phyloP scores from a whole-genome alignment of 108 stramenopile species.

The Fistulifera solaris region DNA sequence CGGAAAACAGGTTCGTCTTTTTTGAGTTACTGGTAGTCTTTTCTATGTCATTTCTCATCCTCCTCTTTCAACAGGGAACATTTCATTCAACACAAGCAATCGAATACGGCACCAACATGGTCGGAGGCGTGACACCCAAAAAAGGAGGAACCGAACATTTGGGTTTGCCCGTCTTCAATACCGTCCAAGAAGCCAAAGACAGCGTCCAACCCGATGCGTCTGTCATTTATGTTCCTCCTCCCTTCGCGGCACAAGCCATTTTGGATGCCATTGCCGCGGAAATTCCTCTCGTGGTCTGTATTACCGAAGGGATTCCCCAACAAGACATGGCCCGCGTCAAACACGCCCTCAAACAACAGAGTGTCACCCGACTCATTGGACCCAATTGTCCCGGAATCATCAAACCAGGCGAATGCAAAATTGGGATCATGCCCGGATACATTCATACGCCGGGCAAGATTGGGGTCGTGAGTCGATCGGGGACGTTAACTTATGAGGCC shows the following conservation, averaged over 20 bases:
- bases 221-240: conserved; percentile 99
- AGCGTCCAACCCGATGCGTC: conserved; percentile 93
- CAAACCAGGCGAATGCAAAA: conserved; percentile 99
- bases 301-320: conserved; percentile 99
- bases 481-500: conserved; percentile 98
- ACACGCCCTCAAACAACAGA: conserved; percentile 67
- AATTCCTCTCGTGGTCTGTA: conserved; percentile 97
- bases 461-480: conserved; percentile 93
- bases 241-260: conserved; percentile 91
- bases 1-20: conserved; percentile 82
- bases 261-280: conserved; percentile 90
- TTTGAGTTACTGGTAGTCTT: too few relatives aligned
- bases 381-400: conserved; percentile 99
- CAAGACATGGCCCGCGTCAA: conserved; percentile 99
- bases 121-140: conserved; percentile 95
- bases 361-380: conserved; percentile 89
- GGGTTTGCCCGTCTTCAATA: conserved; percentile 94
- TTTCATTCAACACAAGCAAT: conserved; percentile 88
- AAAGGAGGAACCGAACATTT: conserved; percentile 93
- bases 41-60: too few relatives aligned
- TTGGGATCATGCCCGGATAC: conserved; percentile 99
- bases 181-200: conserved; percentile 76
- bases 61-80: conserved; percentile 67
- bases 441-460: conserved; percentile 95
- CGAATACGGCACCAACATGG: conserved; percentile 98